phyloP scores from a whole-genome alignment of 768 basidiomycete species.

The Rhizopogon vinicolor region DNA sequence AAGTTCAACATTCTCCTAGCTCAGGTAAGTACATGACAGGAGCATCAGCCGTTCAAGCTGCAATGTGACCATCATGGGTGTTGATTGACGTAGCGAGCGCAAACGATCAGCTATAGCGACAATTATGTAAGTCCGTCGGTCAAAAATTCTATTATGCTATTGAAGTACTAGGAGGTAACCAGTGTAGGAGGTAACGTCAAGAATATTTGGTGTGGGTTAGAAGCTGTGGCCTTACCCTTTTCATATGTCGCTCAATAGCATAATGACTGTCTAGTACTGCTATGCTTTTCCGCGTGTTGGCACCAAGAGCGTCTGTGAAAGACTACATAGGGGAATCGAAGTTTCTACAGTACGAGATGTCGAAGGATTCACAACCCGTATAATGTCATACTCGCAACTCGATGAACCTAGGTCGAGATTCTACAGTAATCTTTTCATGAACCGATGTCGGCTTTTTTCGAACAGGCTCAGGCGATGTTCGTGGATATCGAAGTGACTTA shows the following conservation, averaged over 20 bases:
- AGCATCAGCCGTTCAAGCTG: too few relatives aligned
- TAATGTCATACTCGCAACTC: not conserved
- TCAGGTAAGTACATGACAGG: too few relatives aligned
- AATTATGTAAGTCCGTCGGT: not conserved
- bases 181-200: slow-evolving; percentile 48
- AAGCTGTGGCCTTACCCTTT: slow-evolving; percentile 32
- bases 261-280: slow-evolving; percentile 62
- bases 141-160: not conserved
- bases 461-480: too few relatives aligned
- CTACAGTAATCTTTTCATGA: too few relatives aligned
- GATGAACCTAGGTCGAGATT: too few relatives aligned
- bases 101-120: not conserved
- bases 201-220: slow-evolving; percentile 51
- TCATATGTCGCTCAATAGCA: slow-evolving; percentile 53
- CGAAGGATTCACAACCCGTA: slow-evolving; percentile 49
- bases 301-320: slow-evolving; percentile 63
- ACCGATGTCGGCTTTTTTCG: too few relatives aligned
- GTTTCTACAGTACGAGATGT: slow-evolving; percentile 43
- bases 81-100: not conserved
- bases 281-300: slow-evolving; percentile 63
- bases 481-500: too few relatives aligned
- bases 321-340: slow-evolving; percentile 40
- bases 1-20: too few relatives aligned
- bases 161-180: slow-evolving; percentile 28
- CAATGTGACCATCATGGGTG: too few relatives aligned